Evolutionary conservation across 176 grass and related monocot genomes (phyloP), one percentile per base, ranked within the genome.

Genomic region (Juncus inflexus): DNA sequence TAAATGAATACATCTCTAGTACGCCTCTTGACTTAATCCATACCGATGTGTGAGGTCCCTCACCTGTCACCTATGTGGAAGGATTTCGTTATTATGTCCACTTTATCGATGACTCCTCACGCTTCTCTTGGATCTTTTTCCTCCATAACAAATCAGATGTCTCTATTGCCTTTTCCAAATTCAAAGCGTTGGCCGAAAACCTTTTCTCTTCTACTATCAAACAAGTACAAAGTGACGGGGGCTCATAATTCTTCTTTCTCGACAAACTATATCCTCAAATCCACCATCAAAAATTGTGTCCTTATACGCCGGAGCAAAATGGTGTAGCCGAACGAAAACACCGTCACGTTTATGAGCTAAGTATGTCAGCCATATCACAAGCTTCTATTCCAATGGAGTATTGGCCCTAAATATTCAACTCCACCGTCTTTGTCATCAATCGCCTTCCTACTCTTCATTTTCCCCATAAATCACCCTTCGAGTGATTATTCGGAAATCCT

Each of bases 21-120:
- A n/a, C n/a, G n/a, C n/a, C n/a, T n/a, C n/a, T n/a, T n/a, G n/a
- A n/a, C n/a, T n/a, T n/a, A n/a, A n/a, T n/a, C n/a, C n/a, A n/a
- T n/a, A n/a, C n/a, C n/a, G n/a, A n/a, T n/a, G n/a, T n/a, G n/a
- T n/a, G n/a, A n/a, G n/a, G n/a, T n/a, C n/a, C n/a, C n/a, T n/a
- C n/a, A n/a, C n/a, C n/a, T n/a, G n/a, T n/a, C n/a, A n/a, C n/a
- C n/a, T n/a, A n/a, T n/a, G n/a, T n/a, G n/a, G n/a, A n/a, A n/a
- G n/a, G n/a, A n/a, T n/a, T n/a, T n/a, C n/a, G n/a, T n/a, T 63
- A 19, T 50, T 50, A 15, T 67, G 8, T 50, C 1, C 14, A 12
- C 6, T 70, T 70, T n/a, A 37, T 70, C 2, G 66, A 70, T 70
- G 66, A 70, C 40, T 70, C 36, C n/a, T 28, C 0, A 4, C 50